phyloP scores from a whole-genome alignment of 495 filamentous ascomycete genomes.

The Trypethelium eluteriae region DNA sequence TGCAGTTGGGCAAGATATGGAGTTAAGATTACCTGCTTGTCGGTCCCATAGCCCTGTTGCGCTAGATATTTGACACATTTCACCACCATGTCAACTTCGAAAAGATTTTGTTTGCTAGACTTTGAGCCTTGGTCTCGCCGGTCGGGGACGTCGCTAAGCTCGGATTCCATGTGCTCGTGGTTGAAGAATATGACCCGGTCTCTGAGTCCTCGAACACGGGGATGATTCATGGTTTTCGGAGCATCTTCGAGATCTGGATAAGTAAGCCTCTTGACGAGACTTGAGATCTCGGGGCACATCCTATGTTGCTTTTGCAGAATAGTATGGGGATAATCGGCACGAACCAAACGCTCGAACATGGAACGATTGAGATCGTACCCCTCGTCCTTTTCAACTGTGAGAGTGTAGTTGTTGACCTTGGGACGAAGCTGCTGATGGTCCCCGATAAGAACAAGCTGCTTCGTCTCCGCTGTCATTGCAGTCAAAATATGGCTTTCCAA shows the following conservation, averaged over 20 bases:
- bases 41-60: constrained; percentile 66
- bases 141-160: constrained; percentile 41
- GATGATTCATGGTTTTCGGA: constrained; percentile 43
- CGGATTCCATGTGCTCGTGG: constrained; percentile 50
- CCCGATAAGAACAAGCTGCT: constrained; percentile 67
- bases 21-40: constrained; percentile 61
- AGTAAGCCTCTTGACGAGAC: constrained; percentile 49
- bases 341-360: constrained; percentile 63
- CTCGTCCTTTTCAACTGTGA: constrained; percentile 59
- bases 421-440: constrained; percentile 74
- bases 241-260: constrained; percentile 61
- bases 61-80: constrained; percentile 63
- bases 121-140: constrained; percentile 43
- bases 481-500: constrained; percentile 65
- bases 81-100: constrained; percentile 61
- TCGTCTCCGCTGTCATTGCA: constrained; percentile 49
- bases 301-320: constrained; percentile 58
- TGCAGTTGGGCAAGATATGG: constrained; percentile 55
- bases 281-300: constrained; percentile 65
- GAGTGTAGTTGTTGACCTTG: constrained; percentile 55
- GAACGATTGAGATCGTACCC: constrained; percentile 65
- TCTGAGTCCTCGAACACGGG: constrained; percentile 50
- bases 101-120: constrained; percentile 54
- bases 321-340: constrained; percentile 46
- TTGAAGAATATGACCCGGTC: constrained; percentile 59